Evolutionary conservation across 345 rosid genomes (phyloP).

Genomic region (Camelina neglecta): DNA sequence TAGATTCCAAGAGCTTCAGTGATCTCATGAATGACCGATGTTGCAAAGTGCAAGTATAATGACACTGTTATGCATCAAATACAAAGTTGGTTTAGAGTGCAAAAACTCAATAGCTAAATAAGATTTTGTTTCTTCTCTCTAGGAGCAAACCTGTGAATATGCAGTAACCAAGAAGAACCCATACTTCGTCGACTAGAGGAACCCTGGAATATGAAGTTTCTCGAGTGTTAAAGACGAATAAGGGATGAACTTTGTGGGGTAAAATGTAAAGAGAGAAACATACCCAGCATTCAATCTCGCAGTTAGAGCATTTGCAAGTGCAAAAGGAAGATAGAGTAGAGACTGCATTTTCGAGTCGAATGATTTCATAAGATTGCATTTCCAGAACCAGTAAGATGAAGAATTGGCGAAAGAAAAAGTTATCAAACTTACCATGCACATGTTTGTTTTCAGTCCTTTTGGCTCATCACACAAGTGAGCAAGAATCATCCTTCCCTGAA

Average conservation of each 20-base stretch:
- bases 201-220: conserved; percentile 54
- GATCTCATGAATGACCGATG: conserved; percentile 92
- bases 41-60: conserved; percentile 87
- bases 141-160: conserved; percentile 66
- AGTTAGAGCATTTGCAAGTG: conserved; percentile 90
- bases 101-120: neutral
- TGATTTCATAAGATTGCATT: neutral
- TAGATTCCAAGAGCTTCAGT: conserved; percentile 87
- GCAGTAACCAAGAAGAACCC: conserved; percentile 96
- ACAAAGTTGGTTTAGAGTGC: neutral
- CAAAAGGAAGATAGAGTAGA: conserved; percentile 87
- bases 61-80: conserved; percentile 50
- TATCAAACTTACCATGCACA: conserved; percentile 83
- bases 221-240: neutral
- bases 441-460: conserved; percentile 95
- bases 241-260: neutral
- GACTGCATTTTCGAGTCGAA: conserved; percentile 58
- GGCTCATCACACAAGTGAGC: conserved; percentile 99
- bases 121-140: neutral
- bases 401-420: neutral
- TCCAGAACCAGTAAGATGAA: conserved; percentile 1
- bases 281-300: conserved; percentile 96
- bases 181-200: conserved; percentile 86
- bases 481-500: conserved; percentile 99
- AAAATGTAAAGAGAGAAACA: conserved; percentile 37